Conservation (phyloP, 345 rosid genomes). For the Gossypium mustelinum region DNA sequence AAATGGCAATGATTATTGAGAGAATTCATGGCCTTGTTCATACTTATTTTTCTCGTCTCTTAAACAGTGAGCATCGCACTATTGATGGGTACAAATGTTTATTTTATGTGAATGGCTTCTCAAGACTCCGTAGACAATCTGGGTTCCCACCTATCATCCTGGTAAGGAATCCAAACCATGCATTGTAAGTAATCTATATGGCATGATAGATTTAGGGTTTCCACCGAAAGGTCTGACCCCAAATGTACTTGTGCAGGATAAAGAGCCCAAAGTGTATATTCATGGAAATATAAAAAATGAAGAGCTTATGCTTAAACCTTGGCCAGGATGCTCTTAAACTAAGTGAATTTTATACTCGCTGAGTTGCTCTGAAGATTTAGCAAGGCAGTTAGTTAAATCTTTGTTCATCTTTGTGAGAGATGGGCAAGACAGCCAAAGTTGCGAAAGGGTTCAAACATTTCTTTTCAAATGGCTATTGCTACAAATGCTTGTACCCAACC, state of each 20-base stretch:
- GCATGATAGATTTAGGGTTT: neutral
- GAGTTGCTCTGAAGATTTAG: slow-evolving; percentile 2
- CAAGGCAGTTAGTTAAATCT: neutral
- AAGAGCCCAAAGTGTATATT: slow-evolving; percentile 60
- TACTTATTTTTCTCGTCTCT: neutral
- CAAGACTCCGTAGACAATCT: slow-evolving; percentile 45
- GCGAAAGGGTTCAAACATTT: neutral
- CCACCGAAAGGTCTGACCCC: slow-evolving; percentile 4
- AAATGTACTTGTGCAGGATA: slow-evolving; percentile 46
- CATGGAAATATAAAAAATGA: slow-evolving; percentile 43
- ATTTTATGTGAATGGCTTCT: slow-evolving; percentile 56
- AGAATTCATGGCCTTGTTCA: neutral
- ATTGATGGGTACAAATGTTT: slow-evolving; percentile 75
- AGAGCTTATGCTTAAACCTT: slow-evolving; percentile 32
- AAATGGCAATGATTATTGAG: neutral
- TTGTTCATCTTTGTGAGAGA: neutral
- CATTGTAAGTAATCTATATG: neutral
- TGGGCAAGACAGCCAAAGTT: neutral
- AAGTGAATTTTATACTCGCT: neutral
- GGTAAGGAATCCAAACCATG: slow-evolving; percentile 37
- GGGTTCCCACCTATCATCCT: slow-evolving; percentile 53
- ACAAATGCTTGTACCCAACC: neutral
- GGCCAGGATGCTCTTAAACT: slow-evolving; percentile 61
- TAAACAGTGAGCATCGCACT: slow-evolving; percentile 58
- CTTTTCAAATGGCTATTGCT: neutral